phyloP scores from a whole-genome alignment of 352 stramenopile species.

The Thraustochytrium sp. region DNA sequence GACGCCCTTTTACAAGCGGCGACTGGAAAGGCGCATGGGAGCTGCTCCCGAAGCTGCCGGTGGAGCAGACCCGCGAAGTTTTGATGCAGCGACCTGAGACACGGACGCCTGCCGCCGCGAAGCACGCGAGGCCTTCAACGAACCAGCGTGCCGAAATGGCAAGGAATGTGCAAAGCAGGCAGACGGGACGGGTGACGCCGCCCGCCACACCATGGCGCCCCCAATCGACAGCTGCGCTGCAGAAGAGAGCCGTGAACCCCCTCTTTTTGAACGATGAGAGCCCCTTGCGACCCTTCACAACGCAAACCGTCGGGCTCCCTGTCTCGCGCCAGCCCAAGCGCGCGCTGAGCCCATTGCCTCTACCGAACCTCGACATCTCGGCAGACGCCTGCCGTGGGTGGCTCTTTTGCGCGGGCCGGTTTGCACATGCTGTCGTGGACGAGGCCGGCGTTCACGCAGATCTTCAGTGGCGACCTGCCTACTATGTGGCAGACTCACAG shows the following conservation, averaged over 20 bases:
- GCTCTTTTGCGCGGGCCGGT: neutral
- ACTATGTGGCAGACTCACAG: neutral
- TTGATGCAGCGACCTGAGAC: too few relatives aligned
- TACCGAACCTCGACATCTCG: neutral
- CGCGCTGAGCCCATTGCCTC: neutral
- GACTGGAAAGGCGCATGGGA: too few relatives aligned
- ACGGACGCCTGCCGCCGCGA: too few relatives aligned
- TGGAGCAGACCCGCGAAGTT: too few relatives aligned
- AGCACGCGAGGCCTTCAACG: too few relatives aligned
- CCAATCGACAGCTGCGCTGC: neutral
- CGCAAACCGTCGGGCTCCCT: neutral
- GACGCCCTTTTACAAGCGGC: too few relatives aligned
- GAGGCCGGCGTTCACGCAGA: neutral
- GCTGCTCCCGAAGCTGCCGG: too few relatives aligned
- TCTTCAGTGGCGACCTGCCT: neutral
- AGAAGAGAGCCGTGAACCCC: neutral
- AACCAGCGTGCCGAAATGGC: too few relatives aligned
- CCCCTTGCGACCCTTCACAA: neutral
- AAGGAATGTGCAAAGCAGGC: too few relatives aligned
- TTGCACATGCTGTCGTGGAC: conserved; percentile 5
- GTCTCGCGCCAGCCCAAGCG: neutral
- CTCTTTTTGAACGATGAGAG: neutral
- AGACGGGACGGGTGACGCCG: too few relatives aligned
- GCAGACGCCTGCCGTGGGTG: neutral
- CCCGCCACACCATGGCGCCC: too few relatives aligned